A percentile compares a stretch with the other conserved stretches of the same genome.
Evolutionary conservation across 371 early-diverging fungal genomes (phyloP).

Genomic region (Phascolomyces articulosus): DNA sequence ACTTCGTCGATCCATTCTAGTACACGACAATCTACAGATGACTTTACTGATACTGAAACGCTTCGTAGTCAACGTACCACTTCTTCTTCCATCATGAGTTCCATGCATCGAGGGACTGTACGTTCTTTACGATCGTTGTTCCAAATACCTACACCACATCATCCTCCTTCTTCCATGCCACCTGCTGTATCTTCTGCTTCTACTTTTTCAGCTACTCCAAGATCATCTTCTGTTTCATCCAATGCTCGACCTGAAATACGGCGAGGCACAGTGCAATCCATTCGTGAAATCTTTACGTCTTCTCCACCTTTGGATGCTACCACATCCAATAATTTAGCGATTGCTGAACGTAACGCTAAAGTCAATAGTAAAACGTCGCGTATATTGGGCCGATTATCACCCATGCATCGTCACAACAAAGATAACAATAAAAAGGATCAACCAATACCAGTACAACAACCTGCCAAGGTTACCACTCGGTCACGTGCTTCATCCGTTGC

Average conservation of each 20-base stretch:
- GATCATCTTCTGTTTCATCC: too few species aligned
- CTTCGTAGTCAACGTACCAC: constrained; percentile 20
- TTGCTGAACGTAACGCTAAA: constrained; percentile 10
- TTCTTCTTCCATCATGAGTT: constrained; percentile 32
- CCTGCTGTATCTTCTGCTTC: not conserved
- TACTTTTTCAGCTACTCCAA: too few species aligned
- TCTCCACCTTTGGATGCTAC: constrained; percentile 4
- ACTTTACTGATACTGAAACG: constrained; percentile 26
- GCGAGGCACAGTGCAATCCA: constrained; percentile 39
- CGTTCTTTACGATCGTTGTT: constrained; percentile 47
- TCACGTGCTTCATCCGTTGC: constrained; percentile 8
- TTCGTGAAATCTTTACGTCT: constrained; percentile 33
- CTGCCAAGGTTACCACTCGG: not conserved
- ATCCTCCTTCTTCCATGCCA: not conserved
- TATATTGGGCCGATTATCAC: not conserved
- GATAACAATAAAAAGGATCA: not conserved
- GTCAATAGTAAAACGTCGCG: constrained; percentile 4
- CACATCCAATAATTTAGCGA: constrained; percentile 5
- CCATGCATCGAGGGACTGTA: constrained; percentile 47
- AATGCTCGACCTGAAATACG: constrained; percentile 28
- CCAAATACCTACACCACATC: constrained; percentile 24
- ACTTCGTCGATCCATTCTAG: not conserved
- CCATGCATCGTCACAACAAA: not conserved
- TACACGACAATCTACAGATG: constrained; percentile 1
- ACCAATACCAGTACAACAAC: not conserved